phyloP scores from a whole-genome alignment of 768 basidiomycete species.

The Glaciozyma antarctica region DNA sequence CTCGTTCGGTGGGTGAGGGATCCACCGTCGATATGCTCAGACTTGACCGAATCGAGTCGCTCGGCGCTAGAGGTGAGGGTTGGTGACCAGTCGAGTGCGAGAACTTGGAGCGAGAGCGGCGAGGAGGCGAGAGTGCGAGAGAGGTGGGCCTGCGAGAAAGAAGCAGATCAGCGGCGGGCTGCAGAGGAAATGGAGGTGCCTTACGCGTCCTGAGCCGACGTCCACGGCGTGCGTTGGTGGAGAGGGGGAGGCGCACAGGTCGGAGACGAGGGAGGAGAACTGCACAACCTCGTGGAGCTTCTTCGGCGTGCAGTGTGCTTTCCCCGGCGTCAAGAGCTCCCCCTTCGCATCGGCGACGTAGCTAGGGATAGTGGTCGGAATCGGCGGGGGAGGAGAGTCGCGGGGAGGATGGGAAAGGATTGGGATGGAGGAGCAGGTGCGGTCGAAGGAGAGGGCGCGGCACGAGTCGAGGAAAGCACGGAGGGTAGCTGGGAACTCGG shows the following conservation, averaged over 20 bases:
- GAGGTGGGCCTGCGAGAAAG: conserved; percentile 22
- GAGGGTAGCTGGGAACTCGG: conserved; percentile 4
- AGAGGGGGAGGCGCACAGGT: neutral
- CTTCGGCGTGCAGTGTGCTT: conserved; percentile 14
- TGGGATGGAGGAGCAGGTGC: conserved; percentile 11
- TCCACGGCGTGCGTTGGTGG: conserved; percentile 10
- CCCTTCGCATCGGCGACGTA: neutral
- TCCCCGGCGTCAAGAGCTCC: conserved; percentile 5
- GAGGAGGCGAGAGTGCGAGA: conserved; percentile 22
- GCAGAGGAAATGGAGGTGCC: neutral
- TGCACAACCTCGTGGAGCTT: conserved; percentile 21
- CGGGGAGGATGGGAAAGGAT: conserved; percentile 15
- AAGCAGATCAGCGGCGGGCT: too few species aligned
- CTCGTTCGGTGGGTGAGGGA: conserved; percentile 19
- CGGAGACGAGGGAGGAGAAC: neutral
- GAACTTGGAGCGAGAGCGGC: conserved; percentile 22
- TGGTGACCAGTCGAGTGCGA: conserved; percentile 24
- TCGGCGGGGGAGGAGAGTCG: neutral
- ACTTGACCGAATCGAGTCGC: conserved; percentile 9
- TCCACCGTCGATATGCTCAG: neutral
- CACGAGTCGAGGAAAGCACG: conserved; percentile 3
- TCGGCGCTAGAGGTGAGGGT: conserved; percentile 23
- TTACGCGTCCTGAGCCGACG: conserved; percentile 19
- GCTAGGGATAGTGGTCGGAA: neutral
- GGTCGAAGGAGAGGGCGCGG: conserved; percentile 14